Conservation (phyloP, 129 eudicot genomes). For the Tagetes erecta region DNA sequence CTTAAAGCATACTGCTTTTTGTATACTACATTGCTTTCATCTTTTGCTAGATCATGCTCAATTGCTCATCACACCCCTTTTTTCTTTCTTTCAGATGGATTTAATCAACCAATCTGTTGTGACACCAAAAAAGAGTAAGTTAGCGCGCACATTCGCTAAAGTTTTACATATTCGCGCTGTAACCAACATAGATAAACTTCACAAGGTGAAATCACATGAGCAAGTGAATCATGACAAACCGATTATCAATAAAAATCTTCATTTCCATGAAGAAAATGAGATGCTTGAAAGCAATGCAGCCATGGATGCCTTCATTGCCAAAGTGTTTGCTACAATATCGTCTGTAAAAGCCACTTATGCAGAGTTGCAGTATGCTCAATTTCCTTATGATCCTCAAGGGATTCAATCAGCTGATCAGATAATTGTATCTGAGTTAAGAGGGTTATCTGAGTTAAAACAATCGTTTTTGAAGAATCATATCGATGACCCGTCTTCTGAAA, state of each 20-base stretch:
- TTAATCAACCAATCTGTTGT: conserved; percentile 35
- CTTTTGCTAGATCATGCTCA: conserved; percentile 40
- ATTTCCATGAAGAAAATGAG: conserved; percentile 36
- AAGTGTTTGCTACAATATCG: conserved; percentile 65
- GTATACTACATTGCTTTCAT: conserved; percentile 7
- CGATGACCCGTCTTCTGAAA: conserved; percentile 54
- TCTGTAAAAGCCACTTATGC: conserved; percentile 82
- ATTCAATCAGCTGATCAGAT: conserved; percentile 78
- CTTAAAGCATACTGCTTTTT: conserved; percentile 48
- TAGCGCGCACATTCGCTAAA: conserved; percentile 72
- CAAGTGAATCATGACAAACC: conserved; percentile 11
- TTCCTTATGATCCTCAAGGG: conserved; percentile 73
- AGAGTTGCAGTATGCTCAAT: conserved; percentile 64
- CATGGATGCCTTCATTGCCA: conserved; percentile 67
- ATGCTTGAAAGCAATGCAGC: conserved; percentile 31
- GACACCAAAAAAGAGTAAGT: conserved; percentile 53
- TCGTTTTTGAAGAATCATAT: conserved; percentile 61
- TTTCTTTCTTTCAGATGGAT: conserved; percentile 66
- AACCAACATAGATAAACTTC: conserved; percentile 35
- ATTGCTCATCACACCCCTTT: not conserved
- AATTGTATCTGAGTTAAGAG: conserved; percentile 62
- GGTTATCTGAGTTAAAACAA: conserved; percentile 68
- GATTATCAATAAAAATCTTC: not conserved
- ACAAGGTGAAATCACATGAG: conserved; percentile 17
- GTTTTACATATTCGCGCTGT: conserved; percentile 62